phyloP scores from a whole-genome alignment of 225 moss, liverwort and hornwort genomes.

The Pleurozium schreberi region DNA sequence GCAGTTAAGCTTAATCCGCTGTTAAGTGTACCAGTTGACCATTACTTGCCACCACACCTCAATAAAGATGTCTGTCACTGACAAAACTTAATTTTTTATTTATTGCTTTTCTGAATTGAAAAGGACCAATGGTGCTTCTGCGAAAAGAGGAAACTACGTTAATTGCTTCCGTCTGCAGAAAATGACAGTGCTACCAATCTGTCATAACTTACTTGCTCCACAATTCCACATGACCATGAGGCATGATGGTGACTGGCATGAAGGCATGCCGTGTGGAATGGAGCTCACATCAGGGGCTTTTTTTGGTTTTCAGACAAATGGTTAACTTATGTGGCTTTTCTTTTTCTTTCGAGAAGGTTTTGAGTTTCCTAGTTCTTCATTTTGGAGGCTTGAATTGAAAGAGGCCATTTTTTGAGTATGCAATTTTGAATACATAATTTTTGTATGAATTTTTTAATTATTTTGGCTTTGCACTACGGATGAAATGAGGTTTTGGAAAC shows the following conservation, averaged over 20 bases:
- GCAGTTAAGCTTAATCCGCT: too few species aligned
- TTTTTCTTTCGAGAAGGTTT: too few species aligned
- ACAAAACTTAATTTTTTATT: neutral
- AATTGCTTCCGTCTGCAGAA: neutral
- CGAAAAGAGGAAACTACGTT: neutral
- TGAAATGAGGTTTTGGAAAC: too few species aligned
- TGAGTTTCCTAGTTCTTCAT: too few species aligned
- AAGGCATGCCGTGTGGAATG: neutral
- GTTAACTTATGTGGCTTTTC: too few species aligned
- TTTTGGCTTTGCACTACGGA: too few species aligned
- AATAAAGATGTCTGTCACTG: slow-evolving; percentile 15
- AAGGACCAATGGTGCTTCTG: neutral
- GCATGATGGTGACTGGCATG: neutral
- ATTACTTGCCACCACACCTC: slow-evolving; percentile 12
- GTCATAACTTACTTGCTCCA: neutral
- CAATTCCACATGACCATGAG: neutral
- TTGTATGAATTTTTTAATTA: too few species aligned
- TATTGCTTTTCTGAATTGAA: neutral
- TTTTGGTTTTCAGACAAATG: too few species aligned
- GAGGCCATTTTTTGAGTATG: too few species aligned
- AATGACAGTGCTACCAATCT: neutral
- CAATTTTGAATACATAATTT: too few species aligned
- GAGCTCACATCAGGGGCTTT: too few species aligned
- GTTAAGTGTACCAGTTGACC: slow-evolving; percentile 14
- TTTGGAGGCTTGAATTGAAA: too few species aligned